Evolutionary conservation across 2,329 filamentous ascomycete species (phyloP).

Genomic region (Lasiodiplodia hormozganensis): DNA sequence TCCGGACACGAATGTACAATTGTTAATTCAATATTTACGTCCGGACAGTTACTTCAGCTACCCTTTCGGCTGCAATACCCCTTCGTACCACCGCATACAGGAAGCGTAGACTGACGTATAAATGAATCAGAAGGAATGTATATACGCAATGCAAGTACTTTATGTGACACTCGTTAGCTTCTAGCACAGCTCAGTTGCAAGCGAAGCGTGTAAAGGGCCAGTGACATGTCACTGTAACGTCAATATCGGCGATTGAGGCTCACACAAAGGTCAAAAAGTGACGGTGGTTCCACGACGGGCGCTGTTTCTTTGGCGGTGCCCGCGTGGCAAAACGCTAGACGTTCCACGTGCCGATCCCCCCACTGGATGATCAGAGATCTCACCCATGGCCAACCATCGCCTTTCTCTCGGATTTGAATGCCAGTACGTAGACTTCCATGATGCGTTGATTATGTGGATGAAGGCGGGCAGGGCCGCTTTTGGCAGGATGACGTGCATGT

Average conservation of each 20-base stretch:
- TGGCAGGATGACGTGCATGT: slow-evolving; percentile 1
- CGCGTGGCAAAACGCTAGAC: neutral
- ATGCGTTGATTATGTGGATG: neutral
- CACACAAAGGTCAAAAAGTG: neutral
- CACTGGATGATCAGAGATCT: neutral
- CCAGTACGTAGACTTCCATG: neutral
- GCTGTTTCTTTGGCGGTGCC: neutral
- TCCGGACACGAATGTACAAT: too few species aligned
- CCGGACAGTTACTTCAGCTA: too few species aligned
- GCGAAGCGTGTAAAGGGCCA: neutral
- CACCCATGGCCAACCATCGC: too few species aligned
- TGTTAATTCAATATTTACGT: too few species aligned
- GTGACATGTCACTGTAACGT: neutral
- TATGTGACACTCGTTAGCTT: neutral
- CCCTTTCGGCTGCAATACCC: too few species aligned
- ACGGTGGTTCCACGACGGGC: neutral
- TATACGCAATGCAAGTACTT: neutral
- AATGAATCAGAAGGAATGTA: too few species aligned
- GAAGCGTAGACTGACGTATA: too few species aligned
- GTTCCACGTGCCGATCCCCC: slow-evolving; percentile 4
- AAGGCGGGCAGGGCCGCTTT: neutral
- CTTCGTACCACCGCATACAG: too few species aligned
- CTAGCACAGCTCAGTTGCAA: neutral
- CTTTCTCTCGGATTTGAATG: neutral
- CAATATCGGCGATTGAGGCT: neutral